Percentiles rank a stretch among this genome's conserved stretches.
phyloP scores from a whole-genome alignment of 2,329 filamentous ascomycete genomes.

The Xylaria sp. region DNA sequence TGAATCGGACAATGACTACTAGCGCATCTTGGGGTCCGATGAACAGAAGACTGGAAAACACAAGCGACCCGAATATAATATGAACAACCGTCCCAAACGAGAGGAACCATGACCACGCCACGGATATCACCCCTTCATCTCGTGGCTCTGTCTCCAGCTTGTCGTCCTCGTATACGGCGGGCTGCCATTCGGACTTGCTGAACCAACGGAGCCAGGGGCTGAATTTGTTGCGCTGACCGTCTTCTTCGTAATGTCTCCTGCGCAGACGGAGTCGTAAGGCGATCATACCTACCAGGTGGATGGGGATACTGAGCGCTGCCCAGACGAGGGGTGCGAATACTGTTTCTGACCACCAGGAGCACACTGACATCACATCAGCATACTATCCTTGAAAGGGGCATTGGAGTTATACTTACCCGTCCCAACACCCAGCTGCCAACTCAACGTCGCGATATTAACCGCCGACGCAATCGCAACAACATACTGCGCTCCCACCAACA shows the following conservation, averaged over 20 bases:
- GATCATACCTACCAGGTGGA: constrained; percentile 16
- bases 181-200: constrained; percentile 9
- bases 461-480: constrained; percentile 11
- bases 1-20: constrained; percentile 24
- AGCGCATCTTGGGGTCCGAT: constrained; percentile 25
- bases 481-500: constrained; percentile 7
- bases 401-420: constrained; percentile 3
- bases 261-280: constrained; percentile 16
- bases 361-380: constrained; percentile 10
- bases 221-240: background rate
- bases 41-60: constrained; percentile 27
- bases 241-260: constrained; percentile 1
- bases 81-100: constrained; percentile 23
- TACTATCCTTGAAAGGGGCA: too few species aligned
- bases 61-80: constrained; percentile 28
- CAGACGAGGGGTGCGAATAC: constrained; percentile 15
- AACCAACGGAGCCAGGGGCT: constrained; percentile 11
- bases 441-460: constrained; percentile 14
- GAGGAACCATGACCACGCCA: constrained; percentile 22
- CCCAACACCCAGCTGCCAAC: constrained; percentile 17
- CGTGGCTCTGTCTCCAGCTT: background rate
- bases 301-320: constrained; percentile 14
- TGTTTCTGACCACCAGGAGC: constrained; percentile 17
- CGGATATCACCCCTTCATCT: constrained; percentile 9
- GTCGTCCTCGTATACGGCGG: constrained; percentile 8